phyloP scores from a whole-genome alignment of 176 grass and related monocot genomes.

The Cymbopogon citratus region DNA sequence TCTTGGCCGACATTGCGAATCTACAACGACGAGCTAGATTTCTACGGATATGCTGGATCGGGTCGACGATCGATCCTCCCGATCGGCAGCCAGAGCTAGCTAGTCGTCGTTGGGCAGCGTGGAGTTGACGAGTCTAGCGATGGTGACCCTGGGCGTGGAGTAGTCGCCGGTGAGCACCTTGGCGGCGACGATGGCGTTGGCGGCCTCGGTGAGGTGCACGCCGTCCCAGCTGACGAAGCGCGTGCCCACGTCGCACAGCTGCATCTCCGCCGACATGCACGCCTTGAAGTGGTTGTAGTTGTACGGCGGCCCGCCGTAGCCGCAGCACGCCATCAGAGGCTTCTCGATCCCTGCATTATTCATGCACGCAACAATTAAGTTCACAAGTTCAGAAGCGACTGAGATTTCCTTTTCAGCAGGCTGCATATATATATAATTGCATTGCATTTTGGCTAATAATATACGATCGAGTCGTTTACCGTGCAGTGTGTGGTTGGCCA shows the following conservation, averaged over 20 bases:
- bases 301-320: slow-evolving; percentile 78
- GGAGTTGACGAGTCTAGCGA: slow-evolving; percentile 48
- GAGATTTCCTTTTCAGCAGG: not conserved
- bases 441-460: no score
- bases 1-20: not conserved
- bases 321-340: slow-evolving; percentile 78
- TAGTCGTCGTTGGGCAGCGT: slow-evolving; percentile 31
- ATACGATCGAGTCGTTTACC: no score
- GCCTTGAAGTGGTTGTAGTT: slow-evolving; percentile 60
- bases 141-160: slow-evolving; percentile 55
- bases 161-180: slow-evolving; percentile 57
- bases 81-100: not conserved
- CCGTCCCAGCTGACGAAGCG: slow-evolving; percentile 78
- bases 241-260: slow-evolving; percentile 50
- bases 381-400: not conserved
- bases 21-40: not conserved
- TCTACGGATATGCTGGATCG: not conserved
- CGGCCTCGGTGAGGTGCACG: slow-evolving; percentile 62
- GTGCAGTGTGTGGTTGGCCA: slow-evolving; percentile 40
- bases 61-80: not conserved
- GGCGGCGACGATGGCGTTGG: slow-evolving; percentile 45
- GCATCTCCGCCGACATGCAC: slow-evolving; percentile 46
- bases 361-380: not conserved
- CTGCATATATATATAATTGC: no score
- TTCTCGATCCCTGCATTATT: slow-evolving; percentile 20